These are phyloP conservation scores for Phytophthora tubulina DNA, from an alignment of 352 stramenopile genomes.

Conservation along the genomic window DNA sequence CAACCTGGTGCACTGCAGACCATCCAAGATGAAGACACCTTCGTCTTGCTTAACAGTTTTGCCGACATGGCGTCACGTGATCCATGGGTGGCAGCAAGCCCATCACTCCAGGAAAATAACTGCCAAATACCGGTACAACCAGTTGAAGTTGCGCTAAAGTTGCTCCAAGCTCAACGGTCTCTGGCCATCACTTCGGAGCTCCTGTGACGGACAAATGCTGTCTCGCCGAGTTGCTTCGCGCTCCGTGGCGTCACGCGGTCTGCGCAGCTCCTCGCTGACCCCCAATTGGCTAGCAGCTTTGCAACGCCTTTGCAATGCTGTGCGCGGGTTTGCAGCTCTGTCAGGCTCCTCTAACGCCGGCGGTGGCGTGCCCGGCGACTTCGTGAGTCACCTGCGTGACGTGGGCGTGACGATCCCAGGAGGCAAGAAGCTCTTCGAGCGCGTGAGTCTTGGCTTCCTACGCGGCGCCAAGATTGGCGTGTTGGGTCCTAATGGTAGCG, in stretches of 20 bases:
- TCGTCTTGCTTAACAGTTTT: too few relatives aligned
- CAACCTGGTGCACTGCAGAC: too few relatives aligned
- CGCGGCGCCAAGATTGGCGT: constrained; percentile 96
- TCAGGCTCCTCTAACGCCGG: constrained; percentile 63
- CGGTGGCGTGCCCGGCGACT: constrained; percentile 82
- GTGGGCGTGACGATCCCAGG: constrained; percentile 82
- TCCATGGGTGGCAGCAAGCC: too few relatives aligned
- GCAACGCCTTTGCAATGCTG: constrained; percentile 23
- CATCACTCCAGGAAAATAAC: too few relatives aligned
- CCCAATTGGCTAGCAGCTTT: constrained; percentile 23
- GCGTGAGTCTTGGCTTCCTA: constrained; percentile 80
- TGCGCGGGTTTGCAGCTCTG: constrained; percentile 49
- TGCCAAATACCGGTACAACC: background rate
- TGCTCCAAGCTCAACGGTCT: background rate
- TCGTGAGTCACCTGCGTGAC: constrained; percentile 82
- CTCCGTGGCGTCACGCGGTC: constrained; percentile 10
- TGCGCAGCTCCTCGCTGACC: background rate
- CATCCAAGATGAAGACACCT: too few relatives aligned
- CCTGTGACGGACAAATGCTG: constrained; percentile 21
- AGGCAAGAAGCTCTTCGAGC: constrained; percentile 89
- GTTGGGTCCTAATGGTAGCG: constrained; percentile 95
- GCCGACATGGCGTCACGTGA: too few relatives aligned
- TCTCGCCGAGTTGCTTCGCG: constrained; percentile 17
- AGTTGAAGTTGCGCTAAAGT: background rate
- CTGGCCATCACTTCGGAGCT: background rate